Evolutionary conservation across 176 grass and related monocot species (phyloP).

Genomic region (Leersia perrieri): DNA sequence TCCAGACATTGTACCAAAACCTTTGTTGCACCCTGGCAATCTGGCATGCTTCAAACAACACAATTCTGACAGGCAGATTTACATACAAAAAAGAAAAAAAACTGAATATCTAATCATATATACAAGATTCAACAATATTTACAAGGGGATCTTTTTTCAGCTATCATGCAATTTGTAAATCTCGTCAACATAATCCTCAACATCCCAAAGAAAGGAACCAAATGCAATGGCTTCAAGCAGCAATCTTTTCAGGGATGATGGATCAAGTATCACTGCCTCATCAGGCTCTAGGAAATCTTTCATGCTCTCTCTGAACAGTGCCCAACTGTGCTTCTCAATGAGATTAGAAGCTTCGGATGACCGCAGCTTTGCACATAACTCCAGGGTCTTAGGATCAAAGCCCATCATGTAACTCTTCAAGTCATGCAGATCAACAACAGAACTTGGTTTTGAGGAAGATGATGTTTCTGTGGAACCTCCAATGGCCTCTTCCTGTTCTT

Average conservation of each 20-base stretch:
- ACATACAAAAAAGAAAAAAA: not conserved
- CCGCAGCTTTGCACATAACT: constrained; percentile 58
- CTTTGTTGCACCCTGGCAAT: not conserved
- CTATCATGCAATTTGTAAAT: constrained; percentile 48
- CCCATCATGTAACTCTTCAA: constrained; percentile 61
- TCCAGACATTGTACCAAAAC: not conserved
- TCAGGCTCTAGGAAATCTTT: constrained; percentile 26
- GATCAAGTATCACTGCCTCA: constrained; percentile 39
- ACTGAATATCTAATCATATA: constrained; percentile 13
- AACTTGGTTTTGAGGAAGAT: constrained; percentile 40
- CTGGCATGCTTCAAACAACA: not conserved
- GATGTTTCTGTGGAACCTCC: constrained; percentile 24
- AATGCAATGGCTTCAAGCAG: constrained; percentile 74
- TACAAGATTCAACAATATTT: constrained; percentile 26
- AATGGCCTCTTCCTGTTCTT: constrained; percentile 40
- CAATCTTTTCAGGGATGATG: constrained; percentile 43
- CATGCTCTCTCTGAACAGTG: constrained; percentile 36
- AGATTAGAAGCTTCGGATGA: constrained; percentile 46
- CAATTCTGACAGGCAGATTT: not conserved
- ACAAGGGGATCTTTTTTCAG: constrained; percentile 18
- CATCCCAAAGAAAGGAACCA: constrained; percentile 70
- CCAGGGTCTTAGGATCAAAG: constrained; percentile 56
- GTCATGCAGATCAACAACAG: constrained; percentile 24
- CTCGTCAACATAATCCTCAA: constrained; percentile 46
- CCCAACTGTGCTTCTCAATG: constrained; percentile 61